These are phyloP conservation scores for Sporothrix humicola DNA, from an alignment of 2,329 filamentous ascomycete species.

Conservation along the genomic window DNA sequence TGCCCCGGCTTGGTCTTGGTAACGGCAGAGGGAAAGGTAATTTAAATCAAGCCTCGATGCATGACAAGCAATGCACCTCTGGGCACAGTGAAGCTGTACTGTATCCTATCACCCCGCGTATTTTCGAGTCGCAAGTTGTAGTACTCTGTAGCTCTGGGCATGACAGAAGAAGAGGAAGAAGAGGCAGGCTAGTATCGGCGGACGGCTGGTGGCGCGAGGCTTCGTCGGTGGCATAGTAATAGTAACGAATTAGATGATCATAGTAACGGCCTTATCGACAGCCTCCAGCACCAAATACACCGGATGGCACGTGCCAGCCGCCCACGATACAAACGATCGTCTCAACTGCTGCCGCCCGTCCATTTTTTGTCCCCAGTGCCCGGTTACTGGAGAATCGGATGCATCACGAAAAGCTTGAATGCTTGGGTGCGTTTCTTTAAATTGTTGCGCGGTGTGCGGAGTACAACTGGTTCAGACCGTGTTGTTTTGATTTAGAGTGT, in stretches of 20 bases:
- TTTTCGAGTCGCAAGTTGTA: neutral
- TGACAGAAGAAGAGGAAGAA: neutral
- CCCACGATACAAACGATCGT: neutral
- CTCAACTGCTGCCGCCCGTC: neutral
- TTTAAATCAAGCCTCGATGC: no score
- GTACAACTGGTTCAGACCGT: neutral
- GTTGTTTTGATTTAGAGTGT: neutral
- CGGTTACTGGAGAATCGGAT: neutral
- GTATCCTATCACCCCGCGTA: neutral
- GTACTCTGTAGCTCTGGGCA: neutral
- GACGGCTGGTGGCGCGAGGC: neutral
- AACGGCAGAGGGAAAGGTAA: no score
- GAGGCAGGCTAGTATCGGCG: neutral
- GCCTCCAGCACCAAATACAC: neutral
- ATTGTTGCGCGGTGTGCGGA: neutral
- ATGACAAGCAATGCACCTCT: no score
- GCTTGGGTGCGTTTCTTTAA: neutral
- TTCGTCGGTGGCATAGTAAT: no score
- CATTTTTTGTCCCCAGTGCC: neutral
- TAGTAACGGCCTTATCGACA: no score
- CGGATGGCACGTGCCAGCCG: conserved; percentile 20
- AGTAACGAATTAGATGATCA: no score
- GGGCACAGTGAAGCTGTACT: no score
- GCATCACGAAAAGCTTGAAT: neutral
- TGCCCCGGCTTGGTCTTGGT: no score